phyloP scores from a whole-genome alignment of 2,329 filamentous ascomycete genomes.

The Diplocarpon rosae region DNA sequence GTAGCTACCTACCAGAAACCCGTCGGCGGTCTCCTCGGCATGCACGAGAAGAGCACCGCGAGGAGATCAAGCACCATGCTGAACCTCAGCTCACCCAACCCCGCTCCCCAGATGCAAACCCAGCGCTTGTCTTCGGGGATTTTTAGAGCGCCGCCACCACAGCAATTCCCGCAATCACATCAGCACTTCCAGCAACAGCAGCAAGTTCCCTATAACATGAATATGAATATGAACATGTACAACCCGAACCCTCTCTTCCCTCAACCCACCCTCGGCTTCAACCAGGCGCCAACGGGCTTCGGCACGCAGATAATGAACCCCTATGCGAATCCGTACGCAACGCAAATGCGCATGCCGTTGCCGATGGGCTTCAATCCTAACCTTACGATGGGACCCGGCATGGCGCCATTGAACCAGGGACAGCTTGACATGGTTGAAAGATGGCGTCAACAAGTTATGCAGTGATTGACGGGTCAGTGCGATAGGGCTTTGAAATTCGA shows the following conservation, averaged over 20 bases:
- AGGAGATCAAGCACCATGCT: slow-evolving; percentile 20
- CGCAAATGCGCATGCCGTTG: slow-evolving; percentile 12
- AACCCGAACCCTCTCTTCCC: slow-evolving; percentile 11
- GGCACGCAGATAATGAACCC: slow-evolving; percentile 16
- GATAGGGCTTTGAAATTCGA: no score
- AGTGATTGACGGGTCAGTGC: slow-evolving; percentile 7
- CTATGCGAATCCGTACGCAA: slow-evolving; percentile 19
- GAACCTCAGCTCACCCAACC: slow-evolving; percentile 16
- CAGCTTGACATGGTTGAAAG: slow-evolving; percentile 29
- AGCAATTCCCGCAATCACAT: background rate
- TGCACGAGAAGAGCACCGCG: slow-evolving; percentile 23
- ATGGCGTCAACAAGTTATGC: slow-evolving; percentile 29
- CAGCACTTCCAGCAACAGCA: slow-evolving; percentile 4
- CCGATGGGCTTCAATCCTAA: slow-evolving; percentile 15
- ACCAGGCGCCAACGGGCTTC: slow-evolving; percentile 1
- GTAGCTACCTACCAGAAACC: slow-evolving; percentile 16
- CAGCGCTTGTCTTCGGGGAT: slow-evolving; percentile 9
- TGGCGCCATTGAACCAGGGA: slow-evolving; percentile 22
- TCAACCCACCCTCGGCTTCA: slow-evolving; percentile 18
- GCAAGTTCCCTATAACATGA: slow-evolving; percentile 6
- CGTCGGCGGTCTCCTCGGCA: slow-evolving; percentile 21
- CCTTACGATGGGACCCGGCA: slow-evolving; percentile 6
- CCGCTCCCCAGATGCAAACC: slow-evolving; percentile 1
- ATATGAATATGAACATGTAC: slow-evolving; percentile 1
- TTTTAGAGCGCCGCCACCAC: slow-evolving; percentile 5